Evolutionary conservation across 1,284 basidiomycete species (phyloP), one percentile per base, ranked within the genome.

Genomic region (Butyriboletus pseudospeciosus): DNA sequence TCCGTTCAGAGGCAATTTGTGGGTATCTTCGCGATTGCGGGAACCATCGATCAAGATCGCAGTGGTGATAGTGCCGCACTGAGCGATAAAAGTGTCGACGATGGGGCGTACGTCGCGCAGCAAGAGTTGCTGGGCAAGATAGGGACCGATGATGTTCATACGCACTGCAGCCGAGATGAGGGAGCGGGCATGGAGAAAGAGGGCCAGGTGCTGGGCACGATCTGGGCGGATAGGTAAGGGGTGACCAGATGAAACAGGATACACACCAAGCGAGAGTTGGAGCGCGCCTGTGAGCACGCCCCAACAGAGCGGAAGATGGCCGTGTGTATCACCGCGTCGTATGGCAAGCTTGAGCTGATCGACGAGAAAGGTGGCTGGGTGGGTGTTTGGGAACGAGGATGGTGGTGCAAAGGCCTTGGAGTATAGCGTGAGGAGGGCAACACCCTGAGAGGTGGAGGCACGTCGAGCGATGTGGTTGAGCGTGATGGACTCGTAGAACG

Each of bases 121-220:
- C 9, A 99, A 78, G 7, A 97, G 73, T 61, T 94, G 92, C 60
- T 98, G 95, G 0, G 96, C 84, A 35, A 84, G 82, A 70, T 99
- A 99, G 0, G 97, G 97, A 0, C 97, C 96, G 52, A 98, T 79
- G 23, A 84, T 81, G 70, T 98, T 99, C 61, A 99, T 77, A 7
- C 97, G 83, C 13, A 99, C 90, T 1, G 92, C 88, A 3, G 94
- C 92, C 4, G 94, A 97, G 28, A 99, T 79, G 46, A 98, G 75
- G 37, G 91, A 84, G 6, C 97, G 82, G 2, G 92, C 90, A 62
- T 98, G 94, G 5, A 99, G 81, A 74, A 98, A 99, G 38, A 98
- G 81, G 64, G 96, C 90, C 13, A 99, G 82, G 64, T 90, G 88
- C 56, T 88, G 84, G 5, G 89, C 75, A 51, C 86, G 79, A 61